Evolutionary conservation across 2,329 filamentous ascomycete species (phyloP).

Genomic region (Coleophoma crateriformis): DNA sequence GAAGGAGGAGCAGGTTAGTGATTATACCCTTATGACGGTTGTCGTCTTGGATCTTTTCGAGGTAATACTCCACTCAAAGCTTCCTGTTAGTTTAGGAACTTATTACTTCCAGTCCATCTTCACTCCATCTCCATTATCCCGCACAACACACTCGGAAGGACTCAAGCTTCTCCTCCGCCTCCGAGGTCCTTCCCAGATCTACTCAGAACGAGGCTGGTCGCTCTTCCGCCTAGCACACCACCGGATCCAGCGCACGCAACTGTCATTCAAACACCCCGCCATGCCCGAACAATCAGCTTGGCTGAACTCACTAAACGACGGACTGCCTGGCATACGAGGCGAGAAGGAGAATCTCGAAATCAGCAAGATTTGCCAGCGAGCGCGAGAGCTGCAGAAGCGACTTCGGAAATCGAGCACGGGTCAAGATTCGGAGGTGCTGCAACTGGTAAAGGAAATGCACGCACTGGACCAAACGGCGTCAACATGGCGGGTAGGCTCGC

Average conservation of each 20-base stretch:
- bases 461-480: constrained; percentile 24
- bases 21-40: constrained; percentile 34
- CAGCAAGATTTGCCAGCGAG: constrained; percentile 24
- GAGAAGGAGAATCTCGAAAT: constrained; percentile 25
- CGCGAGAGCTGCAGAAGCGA: constrained; percentile 20
- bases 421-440: constrained; percentile 11
- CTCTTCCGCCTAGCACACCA: constrained; percentile 34
- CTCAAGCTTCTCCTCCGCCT: constrained; percentile 35
- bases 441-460: constrained; percentile 25
- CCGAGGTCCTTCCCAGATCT: constrained; percentile 28
- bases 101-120: constrained; percentile 25
- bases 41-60: constrained; percentile 36
- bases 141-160: constrained; percentile 31
- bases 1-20: constrained; percentile 29
- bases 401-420: constrained; percentile 2
- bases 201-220: constrained; percentile 32
- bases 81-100: neutral
- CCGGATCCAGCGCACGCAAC: constrained; percentile 28
- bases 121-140: constrained; percentile 17
- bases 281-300: constrained; percentile 24
- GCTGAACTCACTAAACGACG: constrained; percentile 26
- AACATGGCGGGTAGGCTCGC: constrained; percentile 25
- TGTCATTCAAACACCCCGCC: constrained; percentile 25
- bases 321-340: constrained; percentile 18
- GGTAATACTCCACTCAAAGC: constrained; percentile 14